A percentile compares a stretch with the other conserved stretches of the same genome.
These are phyloP conservation scores for Silybum marianum DNA, from an alignment of 129 eudicot genomes.

Conservation along the genomic window DNA sequence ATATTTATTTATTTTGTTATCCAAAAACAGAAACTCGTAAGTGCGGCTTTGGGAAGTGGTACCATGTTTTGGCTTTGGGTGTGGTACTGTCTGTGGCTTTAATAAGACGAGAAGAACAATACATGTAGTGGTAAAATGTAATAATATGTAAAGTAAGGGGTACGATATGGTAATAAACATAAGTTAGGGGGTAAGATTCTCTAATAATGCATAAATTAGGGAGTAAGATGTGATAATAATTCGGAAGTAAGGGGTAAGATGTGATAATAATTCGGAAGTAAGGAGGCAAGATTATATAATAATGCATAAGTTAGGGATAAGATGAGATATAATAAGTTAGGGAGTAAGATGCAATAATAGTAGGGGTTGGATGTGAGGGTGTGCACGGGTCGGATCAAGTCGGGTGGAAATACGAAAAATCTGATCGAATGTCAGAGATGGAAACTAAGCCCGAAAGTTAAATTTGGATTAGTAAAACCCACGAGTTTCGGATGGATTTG, in stretches of 20 bases:
- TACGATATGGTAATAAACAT: too few relatives aligned
- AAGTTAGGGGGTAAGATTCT: neutral
- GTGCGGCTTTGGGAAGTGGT: constrained; percentile 11
- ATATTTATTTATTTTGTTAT: constrained; percentile 14
- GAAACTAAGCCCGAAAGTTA: too few relatives aligned
- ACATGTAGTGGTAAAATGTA: neutral
- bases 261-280: too few relatives aligned
- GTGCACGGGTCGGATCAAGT: too few relatives aligned
- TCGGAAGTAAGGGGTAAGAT: neutral
- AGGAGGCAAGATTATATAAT: neutral
- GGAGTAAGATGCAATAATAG: too few relatives aligned
- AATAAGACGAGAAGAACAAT: neutral
- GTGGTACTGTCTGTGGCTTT: too few relatives aligned
- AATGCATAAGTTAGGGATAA: neutral
- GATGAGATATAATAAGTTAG: neutral
- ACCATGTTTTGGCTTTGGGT: neutral
- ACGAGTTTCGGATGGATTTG: too few relatives aligned
- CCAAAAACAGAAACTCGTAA: constrained; percentile 7
- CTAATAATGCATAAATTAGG: neutral
- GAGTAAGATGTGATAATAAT: neutral
- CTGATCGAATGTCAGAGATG: too few relatives aligned
- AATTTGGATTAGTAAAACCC: too few relatives aligned
- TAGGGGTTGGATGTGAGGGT: too few relatives aligned
- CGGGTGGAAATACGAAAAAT: too few relatives aligned
- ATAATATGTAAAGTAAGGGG: neutral